Base-by-base conservation (phyloP, 2,329 filamentous ascomycete genomes). In the Mycosphaerella arachidis region DNA sequence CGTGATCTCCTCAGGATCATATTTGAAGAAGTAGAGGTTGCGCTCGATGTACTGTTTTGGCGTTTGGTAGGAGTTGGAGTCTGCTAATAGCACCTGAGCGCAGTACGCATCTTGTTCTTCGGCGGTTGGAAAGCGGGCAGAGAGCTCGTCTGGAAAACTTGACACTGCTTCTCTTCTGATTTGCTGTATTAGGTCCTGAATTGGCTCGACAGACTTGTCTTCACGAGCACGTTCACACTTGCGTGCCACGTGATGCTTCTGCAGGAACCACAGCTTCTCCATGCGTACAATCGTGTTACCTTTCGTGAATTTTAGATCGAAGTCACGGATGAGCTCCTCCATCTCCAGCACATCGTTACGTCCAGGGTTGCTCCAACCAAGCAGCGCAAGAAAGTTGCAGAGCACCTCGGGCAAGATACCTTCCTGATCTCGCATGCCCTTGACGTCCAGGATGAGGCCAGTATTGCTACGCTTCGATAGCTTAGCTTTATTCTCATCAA, bases 301-400 rank as follows among this genome's bases (percentile, higher is more conserved):
- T 68, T 89, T 90, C 3, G 92, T 97, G 76, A 97, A 95, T 70
- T 91, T 92, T 65, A 96, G 81, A 50, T 87, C 86, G 72, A 97
- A 93, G 84, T 91, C 61, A 35, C 86, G 73, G 48, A 91, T 81
- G 56, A 99, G 82, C 9, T 91, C 84, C 0, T 86, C 72, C 59
- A 97, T 76, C 27, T 81, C 82, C 77, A 93, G 85, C 20, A 92
- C 77, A 69, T 95, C 89, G n/a, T 81, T 83, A 53, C 83, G 84
- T 60, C 81, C 74, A 29, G 79, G 78, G 69, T 92, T 88, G 30
- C 86, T 89, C 91, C 92, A 96, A 27, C 92, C 92, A 1, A 97
- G 79, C 16, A 97, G 80, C 0, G 90, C 88, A 7, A 92, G 85
- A 78, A 95, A 97, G 72, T 97, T 96, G 33, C 81, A 77, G n/a